Evolutionary conservation across 2,329 filamentous ascomycete genomes (phyloP), one percentile per base, ranked within the genome.

Genomic region (Trichoderma cornu-damae): DNA sequence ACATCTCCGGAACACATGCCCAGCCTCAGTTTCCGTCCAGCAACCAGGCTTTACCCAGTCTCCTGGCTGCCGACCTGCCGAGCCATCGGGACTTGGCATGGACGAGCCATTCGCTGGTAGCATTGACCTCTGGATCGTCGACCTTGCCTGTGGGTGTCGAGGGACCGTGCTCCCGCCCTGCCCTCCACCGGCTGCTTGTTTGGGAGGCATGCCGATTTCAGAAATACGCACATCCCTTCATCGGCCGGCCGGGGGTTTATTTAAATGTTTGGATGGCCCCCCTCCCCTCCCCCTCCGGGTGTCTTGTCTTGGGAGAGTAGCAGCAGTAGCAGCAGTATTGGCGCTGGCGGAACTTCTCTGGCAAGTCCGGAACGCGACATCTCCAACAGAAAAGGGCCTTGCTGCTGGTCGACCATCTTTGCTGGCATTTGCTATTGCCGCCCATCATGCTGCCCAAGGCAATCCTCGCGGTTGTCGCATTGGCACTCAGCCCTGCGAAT

Each of bases 401-500:
- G 20, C 42, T 49, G 35, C 44, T 40, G 26, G 48, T 20, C 24
- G 30, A n/a, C 20, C 30, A 50, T 18, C 20, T 9, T 26, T 50
- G 30, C 42, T 18, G 16, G 49, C 34, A 52, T 20, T 46, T 40
- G 16, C 32, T 30, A 40, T 47, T 18, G 43, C 24, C 24, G 53
- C 44, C 28, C 47, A 57, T 44, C 37, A 57, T 57, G 54, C 20
- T 57, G n/a, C 46, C 46, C 54, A 57, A 57, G 46, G 54, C 46
- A 28, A 37, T 57, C 34, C 63, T 77, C 55, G 69, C 73, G 42
- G 60, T 74, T 52, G 67, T 75, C 42, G 69, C 77, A 46, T 64
- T 77, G 61, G 71, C 71, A 49, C 66, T 74, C 57, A 64, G 70
- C 14, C 74, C 75, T 9, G 77, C 69, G 57, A 63, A 73, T 16